Evolutionary conservation across 2,329 filamentous ascomycete species (phyloP), one percentile per base, ranked within the genome.

Genomic region (Thielaviopsis ethacetica): DNA sequence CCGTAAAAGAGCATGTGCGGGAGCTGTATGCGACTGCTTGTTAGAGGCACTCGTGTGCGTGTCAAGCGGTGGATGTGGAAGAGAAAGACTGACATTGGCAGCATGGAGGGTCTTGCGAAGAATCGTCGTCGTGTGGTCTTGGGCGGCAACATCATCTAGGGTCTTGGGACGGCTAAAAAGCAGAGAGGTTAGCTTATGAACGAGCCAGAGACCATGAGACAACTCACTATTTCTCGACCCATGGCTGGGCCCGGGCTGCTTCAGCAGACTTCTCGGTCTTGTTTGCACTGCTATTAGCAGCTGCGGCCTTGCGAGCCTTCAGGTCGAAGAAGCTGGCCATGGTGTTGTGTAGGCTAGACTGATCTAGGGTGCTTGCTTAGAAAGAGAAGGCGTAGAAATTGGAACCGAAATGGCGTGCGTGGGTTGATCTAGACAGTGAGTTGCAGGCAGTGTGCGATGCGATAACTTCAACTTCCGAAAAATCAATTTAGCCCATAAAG

Each of bases 1-100:
- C 93, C 93, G 69, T 98, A 98, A 78, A 97, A 97, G 67, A 99
- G 87, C 89, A 98, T 96, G 72, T 99, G 94, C 2, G 93, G 93
- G 47, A 98, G 85, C 82, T 88, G 63, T 68, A 57, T n/a, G 21
- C 4, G 13, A 27, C n/a, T 24, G 21, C 7, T 21, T 13, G 34
- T 64, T 58, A 61, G 56, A 50, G 61, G 41, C 62, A 59, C 21
- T 52, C 44, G 30, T 34, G 30, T 34, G 7, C 52, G 27, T 26
- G 21, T 21, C 50, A 15, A 38, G 13, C 13, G 30, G n/a, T 7
- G 22, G 56, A 62, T 6, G 27, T 57, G 49, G 30, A 49, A 44
- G 27, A 44, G 27, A 44, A 27, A 9, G n/a, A 61, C 60, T 54
- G 13, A 90, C 86, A 68, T 98, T 98, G 63, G 91, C 89, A 66